Percentiles rank a stretch among this genome's conserved stretches.
phyloP scores from a whole-genome alignment of 2,329 filamentous ascomycete species.

The Hirsutella minnesotensis region DNA sequence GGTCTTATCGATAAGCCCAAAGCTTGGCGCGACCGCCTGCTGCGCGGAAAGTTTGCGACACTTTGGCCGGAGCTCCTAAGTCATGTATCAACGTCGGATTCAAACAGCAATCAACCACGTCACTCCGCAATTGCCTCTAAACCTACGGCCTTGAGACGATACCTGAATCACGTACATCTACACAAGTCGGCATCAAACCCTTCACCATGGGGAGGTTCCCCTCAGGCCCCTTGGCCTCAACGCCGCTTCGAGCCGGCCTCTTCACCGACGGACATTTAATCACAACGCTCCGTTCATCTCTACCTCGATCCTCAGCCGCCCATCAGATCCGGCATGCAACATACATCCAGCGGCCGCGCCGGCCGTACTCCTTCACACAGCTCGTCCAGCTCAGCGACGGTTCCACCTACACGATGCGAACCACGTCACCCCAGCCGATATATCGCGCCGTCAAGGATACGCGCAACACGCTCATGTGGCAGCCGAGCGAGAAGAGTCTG shows the following conservation, averaged over 20 bases:
- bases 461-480: constrained; percentile 83
- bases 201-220: background rate
- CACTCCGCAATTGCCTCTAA: too few species aligned
- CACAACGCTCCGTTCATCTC: background rate
- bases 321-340: constrained; percentile 58
- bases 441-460: constrained; percentile 64
- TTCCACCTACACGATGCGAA: constrained; percentile 68
- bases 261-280: background rate
- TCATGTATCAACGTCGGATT: background rate
- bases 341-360: constrained; percentile 74
- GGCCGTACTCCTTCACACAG: constrained; percentile 96
- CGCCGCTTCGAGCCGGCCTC: background rate
- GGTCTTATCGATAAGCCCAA: constrained; percentile 2
- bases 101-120: background rate
- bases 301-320: background rate
- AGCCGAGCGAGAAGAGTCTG: constrained; percentile 70
- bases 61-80: background rate
- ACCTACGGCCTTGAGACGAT: too few species aligned
- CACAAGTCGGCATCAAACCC: background rate
- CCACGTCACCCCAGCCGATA: constrained; percentile 55
- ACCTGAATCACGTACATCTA: too few species aligned
- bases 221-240: background rate
- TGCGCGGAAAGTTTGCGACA: constrained; percentile 13
- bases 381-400: constrained; percentile 87
- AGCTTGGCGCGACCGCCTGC: background rate